These are phyloP conservation scores for Backusella psychrophila DNA, from an alignment of 192 early-diverging fungal species.

Conservation along the genomic window DNA sequence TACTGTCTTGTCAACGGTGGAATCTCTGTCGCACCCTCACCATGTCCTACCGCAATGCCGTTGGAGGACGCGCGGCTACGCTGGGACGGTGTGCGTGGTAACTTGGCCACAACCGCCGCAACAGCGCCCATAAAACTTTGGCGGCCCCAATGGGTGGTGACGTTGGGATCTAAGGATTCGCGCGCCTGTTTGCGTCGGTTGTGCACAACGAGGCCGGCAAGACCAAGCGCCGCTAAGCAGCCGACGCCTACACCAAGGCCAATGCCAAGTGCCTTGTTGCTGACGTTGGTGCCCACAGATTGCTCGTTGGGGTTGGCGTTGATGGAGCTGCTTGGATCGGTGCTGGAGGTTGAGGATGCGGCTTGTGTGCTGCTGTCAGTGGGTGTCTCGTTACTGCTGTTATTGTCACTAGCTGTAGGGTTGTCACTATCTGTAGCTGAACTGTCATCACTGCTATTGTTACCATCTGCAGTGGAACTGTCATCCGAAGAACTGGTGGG, in stretches of 20 bases:
- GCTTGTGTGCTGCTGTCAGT: background rate
- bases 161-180: background rate
- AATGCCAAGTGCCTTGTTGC: slow-evolving; percentile 26
- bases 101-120: slow-evolving; percentile 24
- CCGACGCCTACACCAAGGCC: slow-evolving; percentile 32
- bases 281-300: slow-evolving; percentile 2
- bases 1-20: background rate
- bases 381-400: background rate
- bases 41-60: background rate
- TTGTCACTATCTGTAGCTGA: no score
- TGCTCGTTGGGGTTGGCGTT: background rate
- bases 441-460: background rate
- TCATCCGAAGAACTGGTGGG: background rate
- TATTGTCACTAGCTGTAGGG: background rate
- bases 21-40: background rate
- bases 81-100: slow-evolving; percentile 25
- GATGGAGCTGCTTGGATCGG: background rate
- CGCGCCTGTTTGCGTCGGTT: slow-evolving; percentile 6
- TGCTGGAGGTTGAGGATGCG: background rate
- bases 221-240: slow-evolving; percentile 30
- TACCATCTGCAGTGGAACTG: background rate
- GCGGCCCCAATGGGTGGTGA: slow-evolving; percentile 29
- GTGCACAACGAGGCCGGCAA: slow-evolving; percentile 27
- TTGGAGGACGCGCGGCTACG: background rate
- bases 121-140: slow-evolving; percentile 37